Percentiles rank a stretch among this genome's conserved stretches.
Evolutionary conservation across 768 basidiomycete species (phyloP).

Genomic region (Mycena metata): DNA sequence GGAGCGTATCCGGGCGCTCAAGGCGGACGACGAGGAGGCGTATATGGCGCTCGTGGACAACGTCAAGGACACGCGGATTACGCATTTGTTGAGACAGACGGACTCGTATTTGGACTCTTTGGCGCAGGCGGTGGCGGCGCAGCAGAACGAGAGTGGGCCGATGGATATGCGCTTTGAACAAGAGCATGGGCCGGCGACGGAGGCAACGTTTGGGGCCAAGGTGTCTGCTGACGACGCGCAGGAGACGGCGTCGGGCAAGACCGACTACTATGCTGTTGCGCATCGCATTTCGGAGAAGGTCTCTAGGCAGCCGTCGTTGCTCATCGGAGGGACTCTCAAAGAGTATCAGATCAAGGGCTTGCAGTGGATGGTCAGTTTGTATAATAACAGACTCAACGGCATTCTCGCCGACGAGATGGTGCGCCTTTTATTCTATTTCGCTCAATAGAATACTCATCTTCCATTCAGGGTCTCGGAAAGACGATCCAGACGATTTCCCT

Average conservation of each 20-base stretch:
- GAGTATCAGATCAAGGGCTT: slow-evolving; percentile 96
- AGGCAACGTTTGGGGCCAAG: slow-evolving; percentile 93
- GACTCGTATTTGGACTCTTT: slow-evolving; percentile 95
- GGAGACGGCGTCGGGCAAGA: slow-evolving; percentile 75
- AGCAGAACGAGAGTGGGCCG: slow-evolving; percentile 81
- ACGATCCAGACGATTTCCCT: slow-evolving; percentile 96
- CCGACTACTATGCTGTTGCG: slow-evolving; percentile 97
- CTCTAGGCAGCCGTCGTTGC: slow-evolving; percentile 75
- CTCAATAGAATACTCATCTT: slow-evolving; percentile 29
- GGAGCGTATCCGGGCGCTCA: slow-evolving; percentile 97
- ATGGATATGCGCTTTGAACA: slow-evolving; percentile 63
- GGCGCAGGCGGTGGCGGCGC: slow-evolving; percentile 92
- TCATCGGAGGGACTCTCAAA: slow-evolving; percentile 91
- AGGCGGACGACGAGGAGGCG: slow-evolving; percentile 99
- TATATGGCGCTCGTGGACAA: slow-evolving; percentile 99
- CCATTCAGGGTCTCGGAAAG: slow-evolving; percentile 88
- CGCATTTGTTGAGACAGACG: slow-evolving; percentile 94
- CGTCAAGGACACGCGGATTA: slow-evolving; percentile 98
- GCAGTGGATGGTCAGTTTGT: slow-evolving; percentile 99
- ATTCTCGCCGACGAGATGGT: slow-evolving; percentile 97
- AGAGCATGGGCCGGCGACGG: slow-evolving; percentile 83
- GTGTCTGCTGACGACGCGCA: slow-evolving; percentile 70
- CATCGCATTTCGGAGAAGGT: slow-evolving; percentile 93
- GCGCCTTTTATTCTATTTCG: slow-evolving; percentile 17
- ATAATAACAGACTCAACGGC: slow-evolving; percentile 95